phyloP scores from a whole-genome alignment of 176 grass and related monocot genomes.

The Triticum dicoccoides region DNA sequence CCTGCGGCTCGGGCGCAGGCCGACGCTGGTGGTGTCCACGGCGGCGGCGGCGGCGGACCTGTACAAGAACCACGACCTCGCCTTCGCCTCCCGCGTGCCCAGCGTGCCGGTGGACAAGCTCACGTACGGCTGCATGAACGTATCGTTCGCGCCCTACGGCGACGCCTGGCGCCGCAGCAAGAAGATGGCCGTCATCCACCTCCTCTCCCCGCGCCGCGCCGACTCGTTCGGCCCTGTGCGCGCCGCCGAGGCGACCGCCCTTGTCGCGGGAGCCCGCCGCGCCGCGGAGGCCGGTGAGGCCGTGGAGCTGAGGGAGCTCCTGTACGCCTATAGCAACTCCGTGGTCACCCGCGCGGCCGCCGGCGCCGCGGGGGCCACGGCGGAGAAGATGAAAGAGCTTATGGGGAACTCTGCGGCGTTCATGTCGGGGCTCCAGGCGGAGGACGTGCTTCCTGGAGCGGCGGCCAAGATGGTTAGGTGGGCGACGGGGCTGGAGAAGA shows the following conservation, averaged over 20 bases:
- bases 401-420: constrained; percentile 28
- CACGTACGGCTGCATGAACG: constrained; percentile 7
- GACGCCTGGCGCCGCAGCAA: constrained; percentile 42
- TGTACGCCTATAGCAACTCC: constrained; percentile 42
- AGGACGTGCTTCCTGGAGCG: constrained; percentile 30
- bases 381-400: constrained; percentile 13
- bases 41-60: constrained; percentile 34
- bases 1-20: constrained; percentile 14
- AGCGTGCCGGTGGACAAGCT: not conserved
- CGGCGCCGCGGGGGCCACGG: not conserved
- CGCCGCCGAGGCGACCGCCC: constrained; percentile 13
- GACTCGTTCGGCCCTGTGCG: constrained; percentile 16
- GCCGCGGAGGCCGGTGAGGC: not conserved
- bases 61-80: constrained; percentile 41
- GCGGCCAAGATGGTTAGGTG: not conserved
- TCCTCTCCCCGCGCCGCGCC: constrained; percentile 35
- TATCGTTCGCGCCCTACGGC: constrained; percentile 41
- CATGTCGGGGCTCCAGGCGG: constrained; percentile 29
- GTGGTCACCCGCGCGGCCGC: constrained; percentile 22
- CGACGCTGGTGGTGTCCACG: constrained; percentile 34
- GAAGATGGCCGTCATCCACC: constrained; percentile 38
- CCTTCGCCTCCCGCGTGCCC: constrained; percentile 34
- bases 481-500: constrained; percentile 32
- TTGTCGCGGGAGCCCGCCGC: not conserved
- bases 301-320: constrained; percentile 36